Conservation (phyloP, 176 grass and related monocot genomes). For the Triticum dicoccoides region DNA sequence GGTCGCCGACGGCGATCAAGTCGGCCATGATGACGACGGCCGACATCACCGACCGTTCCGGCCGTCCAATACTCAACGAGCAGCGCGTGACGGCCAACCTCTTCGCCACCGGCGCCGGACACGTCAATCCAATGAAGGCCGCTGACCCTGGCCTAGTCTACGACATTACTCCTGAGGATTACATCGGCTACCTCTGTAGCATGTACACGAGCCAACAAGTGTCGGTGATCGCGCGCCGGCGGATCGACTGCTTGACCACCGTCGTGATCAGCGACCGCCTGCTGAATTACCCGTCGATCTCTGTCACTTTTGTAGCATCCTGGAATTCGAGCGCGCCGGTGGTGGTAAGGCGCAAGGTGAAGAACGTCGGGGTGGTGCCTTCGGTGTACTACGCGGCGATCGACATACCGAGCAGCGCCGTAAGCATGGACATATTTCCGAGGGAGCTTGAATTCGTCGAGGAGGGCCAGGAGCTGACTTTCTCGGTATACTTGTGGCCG, state of each 20-base stretch:
- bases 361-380: neutral
- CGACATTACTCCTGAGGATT: neutral
- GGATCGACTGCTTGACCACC: neutral
- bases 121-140: neutral
- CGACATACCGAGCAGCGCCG: neutral
- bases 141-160: neutral
- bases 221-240: neutral
- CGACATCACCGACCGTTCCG: neutral
- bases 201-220: neutral
- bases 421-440: neutral
- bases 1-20: slow-evolving; percentile 80
- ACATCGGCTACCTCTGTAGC: neutral
- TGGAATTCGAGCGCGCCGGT: neutral
- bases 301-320: neutral
- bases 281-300: neutral
- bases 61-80: neutral
- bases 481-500: slow-evolving; percentile 14
- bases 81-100: neutral
- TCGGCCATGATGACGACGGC: slow-evolving; percentile 78
- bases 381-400: slow-evolving; percentile 11
- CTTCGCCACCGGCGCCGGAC: neutral
- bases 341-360: neutral
- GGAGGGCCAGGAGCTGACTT: slow-evolving; percentile 26
- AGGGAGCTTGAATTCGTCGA: neutral
- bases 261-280: neutral